Evolutionary conservation across 192 early-diverging fungal species (phyloP).

Genomic region (Phycomyces nitens): DNA sequence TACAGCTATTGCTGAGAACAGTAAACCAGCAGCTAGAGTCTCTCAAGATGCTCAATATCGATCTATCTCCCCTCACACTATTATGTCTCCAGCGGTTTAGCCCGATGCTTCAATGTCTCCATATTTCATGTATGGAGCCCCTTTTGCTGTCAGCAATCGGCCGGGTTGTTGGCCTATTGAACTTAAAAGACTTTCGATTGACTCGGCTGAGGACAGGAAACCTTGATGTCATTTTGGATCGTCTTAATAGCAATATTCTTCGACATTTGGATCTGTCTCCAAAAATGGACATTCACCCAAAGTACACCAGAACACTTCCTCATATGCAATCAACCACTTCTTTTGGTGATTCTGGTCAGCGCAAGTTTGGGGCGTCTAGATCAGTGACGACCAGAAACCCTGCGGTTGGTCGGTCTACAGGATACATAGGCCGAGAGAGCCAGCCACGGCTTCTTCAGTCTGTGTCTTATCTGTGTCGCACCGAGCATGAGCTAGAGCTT

Average conservation of each 20-base stretch:
- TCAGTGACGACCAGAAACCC: background rate
- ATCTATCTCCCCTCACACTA: conserved; percentile 19
- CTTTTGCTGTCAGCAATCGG: conserved; percentile 9
- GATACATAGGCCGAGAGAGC: background rate
- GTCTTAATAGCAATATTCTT: conserved; percentile 1
- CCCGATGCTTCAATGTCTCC: conserved; percentile 18
- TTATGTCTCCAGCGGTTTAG: conserved; percentile 21
- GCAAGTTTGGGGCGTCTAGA: background rate
- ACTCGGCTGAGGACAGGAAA: conserved; percentile 20
- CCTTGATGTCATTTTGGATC: conserved; percentile 12
- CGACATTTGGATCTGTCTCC: conserved; percentile 24
- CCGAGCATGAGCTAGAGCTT: conserved; percentile 13
- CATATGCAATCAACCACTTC: background rate
- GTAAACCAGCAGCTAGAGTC: conserved; percentile 9
- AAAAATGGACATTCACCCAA: conserved; percentile 29
- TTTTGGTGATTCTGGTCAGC: too few relatives aligned
- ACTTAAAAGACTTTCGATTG: conserved; percentile 20
- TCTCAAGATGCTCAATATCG: conserved; percentile 30
- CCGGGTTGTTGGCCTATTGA: conserved; percentile 9
- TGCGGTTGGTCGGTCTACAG: background rate
- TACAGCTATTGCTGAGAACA: conserved; percentile 18
- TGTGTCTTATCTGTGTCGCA: conserved; percentile 4
- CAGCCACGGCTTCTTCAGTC: background rate
- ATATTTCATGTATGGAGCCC: conserved; percentile 26
- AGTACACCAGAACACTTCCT: background rate